Evolutionary conservation across 2,329 filamentous ascomycete genomes (phyloP).

Genomic region (Diaporthe longicolla): DNA sequence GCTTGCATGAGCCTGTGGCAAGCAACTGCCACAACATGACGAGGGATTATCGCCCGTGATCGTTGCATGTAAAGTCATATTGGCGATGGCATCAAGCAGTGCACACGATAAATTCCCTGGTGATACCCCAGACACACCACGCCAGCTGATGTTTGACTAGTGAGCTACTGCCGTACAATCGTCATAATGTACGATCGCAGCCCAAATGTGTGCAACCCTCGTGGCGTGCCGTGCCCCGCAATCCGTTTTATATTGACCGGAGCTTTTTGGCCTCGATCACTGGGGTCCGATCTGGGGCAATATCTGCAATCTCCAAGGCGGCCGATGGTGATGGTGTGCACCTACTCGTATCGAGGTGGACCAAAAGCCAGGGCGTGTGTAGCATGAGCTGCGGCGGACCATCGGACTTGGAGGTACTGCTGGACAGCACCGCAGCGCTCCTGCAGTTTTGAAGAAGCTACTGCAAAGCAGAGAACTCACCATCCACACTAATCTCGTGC

Average conservation of each 20-base stretch:
- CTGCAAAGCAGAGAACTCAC: slow-evolving; percentile 15
- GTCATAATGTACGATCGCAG: slow-evolving; percentile 1
- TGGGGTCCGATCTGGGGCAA: slow-evolving; percentile 5
- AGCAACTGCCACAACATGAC: background rate
- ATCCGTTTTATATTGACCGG: slow-evolving; percentile 28
- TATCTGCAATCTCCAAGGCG: slow-evolving; percentile 6
- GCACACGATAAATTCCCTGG: background rate
- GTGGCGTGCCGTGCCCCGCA: slow-evolving; percentile 26
- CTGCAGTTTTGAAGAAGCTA: background rate
- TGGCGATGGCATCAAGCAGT: slow-evolving; percentile 17
- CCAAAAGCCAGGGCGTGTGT: background rate
- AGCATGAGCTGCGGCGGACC: slow-evolving; percentile 1
- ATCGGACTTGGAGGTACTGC: slow-evolving; percentile 8
- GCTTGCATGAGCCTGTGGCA: slow-evolving; percentile 15
- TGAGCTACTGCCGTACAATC: slow-evolving; percentile 10
- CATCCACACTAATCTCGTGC: background rate
- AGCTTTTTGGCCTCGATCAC: slow-evolving; percentile 24
- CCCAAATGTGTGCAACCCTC: slow-evolving; percentile 30
- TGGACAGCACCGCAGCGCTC: background rate
- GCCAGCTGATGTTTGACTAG: background rate
- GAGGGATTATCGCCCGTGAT: background rate
- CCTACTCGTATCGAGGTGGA: background rate
- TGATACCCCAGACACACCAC: background rate
- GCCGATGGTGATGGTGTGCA: slow-evolving; percentile 30
- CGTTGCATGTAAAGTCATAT: background rate